Percentiles rank a stretch among this genome's conserved stretches.
Conservation (phyloP, 495 filamentous ascomycete genomes). For the Penicillium antarcticum region DNA sequence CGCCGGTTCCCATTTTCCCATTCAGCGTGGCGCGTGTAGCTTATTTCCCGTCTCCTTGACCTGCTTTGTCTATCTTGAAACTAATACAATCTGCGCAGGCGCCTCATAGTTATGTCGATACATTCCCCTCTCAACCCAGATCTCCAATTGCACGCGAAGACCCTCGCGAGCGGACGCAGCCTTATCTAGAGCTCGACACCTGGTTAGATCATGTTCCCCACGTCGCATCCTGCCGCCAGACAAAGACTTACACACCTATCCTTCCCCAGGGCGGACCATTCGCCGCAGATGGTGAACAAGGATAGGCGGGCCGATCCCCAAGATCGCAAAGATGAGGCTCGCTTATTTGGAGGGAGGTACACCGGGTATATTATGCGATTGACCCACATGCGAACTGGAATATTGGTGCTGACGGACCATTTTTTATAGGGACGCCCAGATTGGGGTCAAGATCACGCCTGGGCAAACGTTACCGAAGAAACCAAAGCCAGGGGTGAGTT, state of each 20-base stretch:
- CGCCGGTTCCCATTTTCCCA: background rate
- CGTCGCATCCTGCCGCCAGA: slow-evolving; percentile 3
- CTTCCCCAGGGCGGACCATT: slow-evolving; percentile 7
- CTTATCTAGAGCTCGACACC: slow-evolving; percentile 23
- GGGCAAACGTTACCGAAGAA: slow-evolving; percentile 10
- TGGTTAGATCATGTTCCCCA: slow-evolving; percentile 26
- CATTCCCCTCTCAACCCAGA: slow-evolving; percentile 8
- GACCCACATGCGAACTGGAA: background rate
- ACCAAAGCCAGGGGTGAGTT: slow-evolving; percentile 18
- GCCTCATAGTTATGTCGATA: slow-evolving; percentile 32
- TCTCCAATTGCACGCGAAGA: slow-evolving; percentile 21
- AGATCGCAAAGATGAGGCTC: slow-evolving; percentile 21
- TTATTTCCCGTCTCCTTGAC: background rate
- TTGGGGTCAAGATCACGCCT: slow-evolving; percentile 12
- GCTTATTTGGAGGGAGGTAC: slow-evolving; percentile 17
- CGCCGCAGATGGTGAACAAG: slow-evolving; percentile 20
- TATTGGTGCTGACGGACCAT: background rate
- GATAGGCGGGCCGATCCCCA: slow-evolving; percentile 5
- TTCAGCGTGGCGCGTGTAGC: background rate
- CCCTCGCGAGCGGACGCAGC: slow-evolving; percentile 21
- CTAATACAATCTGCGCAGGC: slow-evolving; percentile 13
- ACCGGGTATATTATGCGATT: slow-evolving; percentile 7
- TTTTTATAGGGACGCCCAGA: slow-evolving; percentile 12
- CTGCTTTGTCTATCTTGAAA: background rate
- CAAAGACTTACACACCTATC: slow-evolving; percentile 9